Conservation (phyloP, 306 rosid genomes). For the Carpinus fangiana region DNA sequence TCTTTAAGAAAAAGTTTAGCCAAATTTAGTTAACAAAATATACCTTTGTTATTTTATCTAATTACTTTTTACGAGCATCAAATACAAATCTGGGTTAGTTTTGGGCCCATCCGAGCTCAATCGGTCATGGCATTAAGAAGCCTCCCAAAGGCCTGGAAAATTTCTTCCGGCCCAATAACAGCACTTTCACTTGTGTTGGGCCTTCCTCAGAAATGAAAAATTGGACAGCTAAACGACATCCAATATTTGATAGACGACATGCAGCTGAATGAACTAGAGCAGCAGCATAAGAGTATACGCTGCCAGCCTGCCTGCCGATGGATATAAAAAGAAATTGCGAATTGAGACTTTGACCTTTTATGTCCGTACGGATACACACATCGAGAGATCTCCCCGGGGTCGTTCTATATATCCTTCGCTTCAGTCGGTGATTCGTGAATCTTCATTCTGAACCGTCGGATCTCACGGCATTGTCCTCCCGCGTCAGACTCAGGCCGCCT, state of each 20-base stretch:
- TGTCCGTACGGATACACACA: neutral
- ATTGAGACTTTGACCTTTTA: neutral
- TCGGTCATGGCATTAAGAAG: no score
- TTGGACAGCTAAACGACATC: neutral
- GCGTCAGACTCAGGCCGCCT: constrained; percentile 19
- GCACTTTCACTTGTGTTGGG: no score
- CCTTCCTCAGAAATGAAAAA: no score
- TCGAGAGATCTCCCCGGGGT: constrained; percentile 38
- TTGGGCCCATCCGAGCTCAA: no score
- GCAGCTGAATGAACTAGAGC: neutral
- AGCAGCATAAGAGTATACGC: neutral
- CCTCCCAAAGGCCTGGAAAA: no score
- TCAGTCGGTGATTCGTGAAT: constrained; percentile 26
- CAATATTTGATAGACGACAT: neutral
- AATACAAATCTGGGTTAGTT: no score
- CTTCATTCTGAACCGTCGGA: constrained; percentile 50
- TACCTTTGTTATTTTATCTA: no score
- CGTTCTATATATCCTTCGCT: constrained; percentile 23
- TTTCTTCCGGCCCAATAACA: no score
- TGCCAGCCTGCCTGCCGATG: neutral
- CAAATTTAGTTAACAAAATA: no score
- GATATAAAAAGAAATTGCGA: neutral
- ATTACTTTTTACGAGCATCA: no score
- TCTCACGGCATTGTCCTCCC: constrained; percentile 23
- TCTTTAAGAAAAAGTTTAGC: no score